Conservation (phyloP, 768 basidiomycete species). For the Rhodotorula paludigena region DNA sequence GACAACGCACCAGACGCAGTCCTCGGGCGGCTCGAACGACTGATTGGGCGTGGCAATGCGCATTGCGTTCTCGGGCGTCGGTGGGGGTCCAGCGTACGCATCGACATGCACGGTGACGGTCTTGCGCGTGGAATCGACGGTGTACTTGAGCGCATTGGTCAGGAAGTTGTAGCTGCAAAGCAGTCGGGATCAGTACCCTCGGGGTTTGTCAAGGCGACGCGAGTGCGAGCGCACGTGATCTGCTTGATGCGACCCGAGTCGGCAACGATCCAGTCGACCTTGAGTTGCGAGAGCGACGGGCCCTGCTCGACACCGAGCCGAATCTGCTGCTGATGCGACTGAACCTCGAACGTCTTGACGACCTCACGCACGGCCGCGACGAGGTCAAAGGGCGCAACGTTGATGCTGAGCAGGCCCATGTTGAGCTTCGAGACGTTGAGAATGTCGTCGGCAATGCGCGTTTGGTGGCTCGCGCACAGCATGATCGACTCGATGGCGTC, state of each 20-base stretch:
- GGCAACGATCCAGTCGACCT: conserved; percentile 13
- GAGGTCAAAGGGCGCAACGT: conserved; percentile 23
- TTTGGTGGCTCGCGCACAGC: conserved; percentile 32
- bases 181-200: not conserved
- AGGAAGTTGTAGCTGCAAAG: conserved; percentile 18
- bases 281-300: conserved; percentile 5
- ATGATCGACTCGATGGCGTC: conserved; percentile 31
- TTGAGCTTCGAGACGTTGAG: conserved; percentile 33
- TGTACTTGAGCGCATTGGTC: conserved; percentile 22
- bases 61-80: not conserved
- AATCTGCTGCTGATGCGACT: conserved; percentile 24
- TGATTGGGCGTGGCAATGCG: not conserved
- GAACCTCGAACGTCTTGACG: conserved; percentile 17
- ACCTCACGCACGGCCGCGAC: conserved; percentile 13
- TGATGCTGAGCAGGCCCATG: conserved; percentile 26
- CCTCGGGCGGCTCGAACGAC: not conserved
- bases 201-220: too few relatives aligned
- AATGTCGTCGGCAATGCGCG: conserved; percentile 35
- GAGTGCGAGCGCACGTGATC: too few relatives aligned
- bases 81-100: conserved; percentile 8
- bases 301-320: conserved; percentile 5
- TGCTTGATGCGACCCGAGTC: conserved; percentile 23
- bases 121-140: conserved; percentile 4
- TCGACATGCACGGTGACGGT: conserved; percentile 27
- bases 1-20: conserved; percentile 14